Evolutionary conservation across 148 eudicot genomes (phyloP), one percentile per base, ranked within the genome.

Genomic region (Arctostaphylos glauca): DNA sequence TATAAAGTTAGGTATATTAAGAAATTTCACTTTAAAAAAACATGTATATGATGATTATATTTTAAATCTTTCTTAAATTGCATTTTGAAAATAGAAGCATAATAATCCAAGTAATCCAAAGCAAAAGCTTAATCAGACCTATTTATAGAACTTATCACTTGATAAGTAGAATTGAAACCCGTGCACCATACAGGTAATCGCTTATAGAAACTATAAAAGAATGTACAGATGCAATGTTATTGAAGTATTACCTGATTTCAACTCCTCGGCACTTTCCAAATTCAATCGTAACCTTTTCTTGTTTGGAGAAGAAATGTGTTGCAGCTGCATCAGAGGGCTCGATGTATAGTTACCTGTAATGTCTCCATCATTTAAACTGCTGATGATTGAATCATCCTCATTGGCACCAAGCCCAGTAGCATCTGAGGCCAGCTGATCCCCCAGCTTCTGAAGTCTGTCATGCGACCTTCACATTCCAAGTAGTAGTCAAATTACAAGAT

Each of bases 401-500:
- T 76, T 88, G 48, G 54, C 83, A 76, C 80, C 90, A 87, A 71
- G 84, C 71, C 81, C 83, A 55, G 81, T 41, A 79, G 82, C 88
- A 87, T 95, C 91, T 53, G 85, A 89, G 82, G 86, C 86, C 79
- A 96, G 90, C 76, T 91, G 91, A 84, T 91, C 93, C n/a, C 90
- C 94, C 82, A 94, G 87, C 91, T 90, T 91, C 81, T 91, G 89
- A 82, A 93, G 89, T 86, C 88, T 89, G 85, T 88, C 87, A 72
- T 94, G 90, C 41, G 99, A 96, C 92, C 99, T 96, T 83, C 74
- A 87, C 66, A 80, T 47, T 38, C n/a, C 78, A 73, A 44, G 77
- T 21, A 55, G 14, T 38, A 23, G 80, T 66, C 10, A 52, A 23
- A 62, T 59, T 62, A 82, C 38, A 59, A 76, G 74, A 53, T 64